phyloP scores from a whole-genome alignment of 2,329 filamentous ascomycete genomes.

The Lachnellula subtilissima region DNA sequence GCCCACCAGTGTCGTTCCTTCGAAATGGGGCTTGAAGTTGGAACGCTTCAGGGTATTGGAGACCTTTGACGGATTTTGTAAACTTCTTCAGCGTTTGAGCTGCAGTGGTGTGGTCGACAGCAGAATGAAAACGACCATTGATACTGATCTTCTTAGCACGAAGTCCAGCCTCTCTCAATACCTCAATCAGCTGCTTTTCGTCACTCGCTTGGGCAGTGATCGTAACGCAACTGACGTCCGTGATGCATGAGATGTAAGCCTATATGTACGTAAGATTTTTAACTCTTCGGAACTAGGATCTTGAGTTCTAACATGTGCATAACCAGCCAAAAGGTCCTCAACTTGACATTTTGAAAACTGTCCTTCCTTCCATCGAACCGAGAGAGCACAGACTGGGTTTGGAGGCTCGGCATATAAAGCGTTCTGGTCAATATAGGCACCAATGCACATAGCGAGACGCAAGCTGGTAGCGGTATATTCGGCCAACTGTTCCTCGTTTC shows the following conservation, averaged over 20 bases:
- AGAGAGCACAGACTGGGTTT: slow-evolving; percentile 4
- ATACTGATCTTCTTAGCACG: background rate
- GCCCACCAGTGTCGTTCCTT: background rate
- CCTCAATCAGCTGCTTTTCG: background rate
- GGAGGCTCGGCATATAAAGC: background rate
- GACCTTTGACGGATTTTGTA: background rate
- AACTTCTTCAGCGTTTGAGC: background rate
- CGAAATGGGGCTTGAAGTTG: slow-evolving; percentile 2
- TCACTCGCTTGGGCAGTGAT: slow-evolving; percentile 1
- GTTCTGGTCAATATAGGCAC: slow-evolving; percentile 20
- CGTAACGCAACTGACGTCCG: slow-evolving; percentile 5
- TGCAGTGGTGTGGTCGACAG: background rate
- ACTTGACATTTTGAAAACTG: background rate
- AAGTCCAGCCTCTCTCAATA: background rate
- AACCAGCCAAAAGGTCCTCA: background rate
- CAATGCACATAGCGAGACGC: slow-evolving; percentile 16
- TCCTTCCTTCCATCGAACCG: slow-evolving; percentile 12
- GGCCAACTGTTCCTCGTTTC: slow-evolving; percentile 10
- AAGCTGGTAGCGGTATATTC: slow-evolving; percentile 5
- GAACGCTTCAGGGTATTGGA: background rate
- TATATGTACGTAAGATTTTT: background rate
- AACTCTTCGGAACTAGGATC: background rate
- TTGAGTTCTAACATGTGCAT: slow-evolving; percentile 7
- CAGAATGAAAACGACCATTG: slow-evolving; percentile 2
- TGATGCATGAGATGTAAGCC: slow-evolving; percentile 14